A percentile compares a stretch with the other conserved stretches of the same genome.
phyloP scores from a whole-genome alignment of 163 green algal genomes.

The Scenedesmus sp. region DNA sequence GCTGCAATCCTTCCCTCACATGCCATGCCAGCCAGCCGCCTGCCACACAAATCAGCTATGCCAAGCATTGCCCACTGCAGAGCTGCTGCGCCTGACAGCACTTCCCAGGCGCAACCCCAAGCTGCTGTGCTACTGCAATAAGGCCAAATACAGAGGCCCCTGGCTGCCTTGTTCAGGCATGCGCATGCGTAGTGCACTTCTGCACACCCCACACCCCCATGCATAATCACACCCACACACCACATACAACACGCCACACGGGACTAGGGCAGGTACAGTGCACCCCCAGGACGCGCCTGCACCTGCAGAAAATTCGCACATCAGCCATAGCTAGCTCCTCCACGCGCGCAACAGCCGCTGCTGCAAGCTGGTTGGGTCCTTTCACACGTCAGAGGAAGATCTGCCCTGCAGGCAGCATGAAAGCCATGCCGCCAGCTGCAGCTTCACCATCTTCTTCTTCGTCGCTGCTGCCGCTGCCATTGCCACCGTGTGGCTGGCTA shows the following conservation, averaged over 20 bases:
- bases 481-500: not conserved
- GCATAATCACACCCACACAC: not conserved
- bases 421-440: not conserved
- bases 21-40: not conserved
- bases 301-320: not conserved
- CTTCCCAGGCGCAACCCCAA: not conserved
- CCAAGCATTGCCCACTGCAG: not conserved
- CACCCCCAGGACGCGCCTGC: not conserved
- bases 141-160: not conserved
- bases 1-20: not conserved
- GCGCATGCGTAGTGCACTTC: not conserved
- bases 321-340: not conserved
- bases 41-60: not conserved
- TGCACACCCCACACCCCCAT: not conserved
- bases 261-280: not conserved
- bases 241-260: not conserved
- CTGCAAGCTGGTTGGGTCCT: not conserved
- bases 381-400: constrained; percentile 4
- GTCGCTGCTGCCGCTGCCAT: not conserved
- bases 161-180: not conserved
- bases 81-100: not conserved
- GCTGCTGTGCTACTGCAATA: not conserved
- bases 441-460: not conserved
- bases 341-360: no score
- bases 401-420: not conserved